These are phyloP conservation scores for Starmera pachycereana DNA, from an alignment of 805 yeast genomes.

Conservation along the genomic window DNA sequence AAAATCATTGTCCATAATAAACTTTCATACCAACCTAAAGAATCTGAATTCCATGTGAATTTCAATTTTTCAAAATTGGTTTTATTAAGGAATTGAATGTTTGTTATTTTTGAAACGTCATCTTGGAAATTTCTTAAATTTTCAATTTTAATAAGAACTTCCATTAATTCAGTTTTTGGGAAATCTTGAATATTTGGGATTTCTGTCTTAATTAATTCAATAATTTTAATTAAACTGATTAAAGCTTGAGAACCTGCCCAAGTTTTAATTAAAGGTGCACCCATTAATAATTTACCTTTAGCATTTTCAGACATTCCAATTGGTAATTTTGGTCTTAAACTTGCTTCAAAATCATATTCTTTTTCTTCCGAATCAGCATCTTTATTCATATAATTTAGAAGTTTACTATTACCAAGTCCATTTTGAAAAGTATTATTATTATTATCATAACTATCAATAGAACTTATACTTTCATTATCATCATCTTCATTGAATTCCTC, in stretches of 20 bases:
- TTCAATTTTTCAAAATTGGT: slow-evolving; percentile 35
- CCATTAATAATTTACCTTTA: slow-evolving; percentile 39
- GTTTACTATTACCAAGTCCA: slow-evolving; percentile 1
- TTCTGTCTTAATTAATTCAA: slow-evolving; percentile 18
- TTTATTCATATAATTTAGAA: background rate
- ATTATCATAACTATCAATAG: background rate
- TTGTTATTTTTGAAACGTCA: slow-evolving; percentile 15
- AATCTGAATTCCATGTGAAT: slow-evolving; percentile 52
- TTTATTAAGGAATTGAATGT: slow-evolving; percentile 33
- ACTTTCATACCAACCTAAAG: slow-evolving; percentile 70
- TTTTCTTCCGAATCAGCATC: slow-evolving; percentile 1
- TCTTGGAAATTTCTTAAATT: slow-evolving; percentile 21
- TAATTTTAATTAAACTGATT: slow-evolving; percentile 26
- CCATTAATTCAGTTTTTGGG: slow-evolving; percentile 17
- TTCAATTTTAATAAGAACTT: slow-evolving; percentile 31
- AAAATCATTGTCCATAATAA: slow-evolving; percentile 53
- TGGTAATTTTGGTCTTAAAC: slow-evolving; percentile 40
- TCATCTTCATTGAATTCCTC: slow-evolving; percentile 4
- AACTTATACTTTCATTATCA: slow-evolving; percentile 5
- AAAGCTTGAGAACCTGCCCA: slow-evolving; percentile 47
- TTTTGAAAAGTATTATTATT: slow-evolving; percentile 2
- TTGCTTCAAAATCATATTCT: slow-evolving; percentile 22
- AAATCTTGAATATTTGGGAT: slow-evolving; percentile 20
- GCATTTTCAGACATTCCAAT: slow-evolving; percentile 53
- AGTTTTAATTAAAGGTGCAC: slow-evolving; percentile 35